Evolutionary conservation across 1,284 basidiomycete genomes (phyloP).

Genomic region (Ceraceosorus guamensis): DNA sequence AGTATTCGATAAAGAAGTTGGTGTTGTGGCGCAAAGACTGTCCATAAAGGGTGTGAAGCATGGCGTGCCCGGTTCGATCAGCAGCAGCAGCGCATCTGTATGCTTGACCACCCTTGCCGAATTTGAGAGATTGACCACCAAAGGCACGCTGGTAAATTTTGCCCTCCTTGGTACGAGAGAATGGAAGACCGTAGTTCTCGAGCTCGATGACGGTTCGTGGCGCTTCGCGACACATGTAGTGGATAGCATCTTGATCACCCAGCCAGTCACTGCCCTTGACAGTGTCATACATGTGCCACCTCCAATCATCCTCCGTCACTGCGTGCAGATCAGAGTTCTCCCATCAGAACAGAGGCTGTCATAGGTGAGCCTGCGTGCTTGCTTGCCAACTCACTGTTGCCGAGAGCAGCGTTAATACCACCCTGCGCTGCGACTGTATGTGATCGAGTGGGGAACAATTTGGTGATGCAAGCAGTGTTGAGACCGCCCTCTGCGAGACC

Average conservation of each 20-base stretch:
- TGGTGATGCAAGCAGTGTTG: constrained; percentile 89
- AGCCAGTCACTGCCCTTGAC: constrained; percentile 99
- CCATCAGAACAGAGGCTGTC: not conserved
- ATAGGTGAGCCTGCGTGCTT: not conserved
- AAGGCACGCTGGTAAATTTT: constrained; percentile 99
- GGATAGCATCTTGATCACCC: constrained; percentile 98
- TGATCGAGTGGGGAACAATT: constrained; percentile 97
- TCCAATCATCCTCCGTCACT: constrained; percentile 68
- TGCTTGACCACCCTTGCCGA: constrained; percentile 95
- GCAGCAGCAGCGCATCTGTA: constrained; percentile 98
- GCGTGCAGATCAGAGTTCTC: not conserved
- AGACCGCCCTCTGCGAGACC: constrained; percentile 97
- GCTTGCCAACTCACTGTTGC: constrained; percentile 57
- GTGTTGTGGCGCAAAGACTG: constrained; percentile 99
- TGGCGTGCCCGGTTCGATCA: constrained; percentile 96
- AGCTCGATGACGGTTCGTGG: constrained; percentile 89
- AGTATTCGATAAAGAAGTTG: constrained; percentile 99
- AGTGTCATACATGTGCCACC: constrained; percentile 99
- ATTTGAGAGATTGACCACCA: constrained; percentile 95
- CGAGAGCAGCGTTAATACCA: constrained; percentile 97
- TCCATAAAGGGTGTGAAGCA: constrained; percentile 96
- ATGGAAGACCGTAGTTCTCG: constrained; percentile 97
- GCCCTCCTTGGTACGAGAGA: constrained; percentile 96
- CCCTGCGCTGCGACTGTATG: constrained; percentile 99
- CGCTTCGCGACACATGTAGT: constrained; percentile 97